Evolutionary conservation across 345 rosid species (phyloP).

Genomic region (Bruguiera gymnorhiza): DNA sequence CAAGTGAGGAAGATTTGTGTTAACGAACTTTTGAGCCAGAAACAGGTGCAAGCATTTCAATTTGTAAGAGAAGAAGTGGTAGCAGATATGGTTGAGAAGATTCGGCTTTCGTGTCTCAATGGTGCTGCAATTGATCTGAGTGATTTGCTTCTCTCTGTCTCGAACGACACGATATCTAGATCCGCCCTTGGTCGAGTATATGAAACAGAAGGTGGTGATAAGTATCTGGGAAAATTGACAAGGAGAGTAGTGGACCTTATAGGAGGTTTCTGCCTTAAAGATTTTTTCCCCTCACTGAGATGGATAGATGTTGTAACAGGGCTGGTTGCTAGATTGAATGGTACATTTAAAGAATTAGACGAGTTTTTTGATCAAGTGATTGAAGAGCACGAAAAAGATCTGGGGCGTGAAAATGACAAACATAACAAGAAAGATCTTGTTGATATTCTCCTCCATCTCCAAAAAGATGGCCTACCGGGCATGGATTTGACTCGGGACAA

Average conservation of each 20-base stretch:
- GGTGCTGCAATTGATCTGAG: constrained; percentile 5
- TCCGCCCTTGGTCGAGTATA: constrained; percentile 8
- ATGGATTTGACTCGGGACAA: constrained; percentile 10
- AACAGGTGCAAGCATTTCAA: constrained; percentile 17
- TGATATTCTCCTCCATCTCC: constrained; percentile 13
- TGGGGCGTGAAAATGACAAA: background rate
- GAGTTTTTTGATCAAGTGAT: constrained; percentile 7
- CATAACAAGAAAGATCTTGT: constrained; percentile 8
- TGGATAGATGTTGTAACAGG: constrained; percentile 26
- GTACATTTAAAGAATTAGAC: constrained; percentile 4
- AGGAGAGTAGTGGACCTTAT: constrained; percentile 9
- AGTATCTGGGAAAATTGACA: constrained; percentile 13
- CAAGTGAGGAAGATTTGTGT: constrained; percentile 20
- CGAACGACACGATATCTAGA: constrained; percentile 7
- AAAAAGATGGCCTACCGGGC: constrained; percentile 1
- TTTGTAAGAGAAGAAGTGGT: constrained; percentile 15
- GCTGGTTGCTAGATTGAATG: background rate
- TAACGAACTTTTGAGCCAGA: constrained; percentile 24
- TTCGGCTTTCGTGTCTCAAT: background rate
- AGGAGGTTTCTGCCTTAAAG: constrained; percentile 17
- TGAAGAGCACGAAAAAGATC: constrained; percentile 9
- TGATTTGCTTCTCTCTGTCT: background rate
- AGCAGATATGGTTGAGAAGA: background rate
- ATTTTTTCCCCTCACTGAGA: constrained; percentile 17
- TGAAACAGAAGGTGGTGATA: background rate